Evolutionary conservation across 441 rosid genomes (phyloP).

Genomic region (Gossypium gossypioides): DNA sequence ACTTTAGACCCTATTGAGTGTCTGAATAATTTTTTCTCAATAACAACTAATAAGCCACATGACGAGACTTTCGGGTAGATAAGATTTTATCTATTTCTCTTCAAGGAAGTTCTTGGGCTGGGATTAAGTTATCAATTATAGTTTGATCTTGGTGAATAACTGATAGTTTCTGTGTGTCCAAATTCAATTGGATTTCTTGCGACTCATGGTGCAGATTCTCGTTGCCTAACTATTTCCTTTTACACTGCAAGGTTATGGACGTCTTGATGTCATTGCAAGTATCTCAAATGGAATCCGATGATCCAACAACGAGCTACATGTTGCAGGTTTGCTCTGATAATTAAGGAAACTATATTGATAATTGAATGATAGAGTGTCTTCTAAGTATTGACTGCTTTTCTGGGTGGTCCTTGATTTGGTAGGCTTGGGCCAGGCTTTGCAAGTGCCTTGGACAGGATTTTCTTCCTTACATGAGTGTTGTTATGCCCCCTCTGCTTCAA

Average conservation of each 20-base stretch:
- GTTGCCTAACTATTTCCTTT: constrained; percentile 11
- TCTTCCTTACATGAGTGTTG: constrained; percentile 43
- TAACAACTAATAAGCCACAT: not conserved
- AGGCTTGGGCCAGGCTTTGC: constrained; percentile 58
- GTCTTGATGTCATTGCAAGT: constrained; percentile 37
- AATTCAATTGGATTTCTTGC: not conserved
- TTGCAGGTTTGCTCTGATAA: constrained; percentile 27
- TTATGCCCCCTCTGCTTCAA: constrained; percentile 43
- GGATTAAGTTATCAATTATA: not conserved
- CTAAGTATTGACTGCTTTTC: not conserved
- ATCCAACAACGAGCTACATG: constrained; percentile 44
- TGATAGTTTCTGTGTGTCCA: not conserved
- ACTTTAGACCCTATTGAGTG: not conserved
- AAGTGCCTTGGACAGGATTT: constrained; percentile 49
- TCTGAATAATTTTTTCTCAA: not conserved
- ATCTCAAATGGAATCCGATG: constrained; percentile 35
- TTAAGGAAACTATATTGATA: not conserved
- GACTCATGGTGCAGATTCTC: not conserved
- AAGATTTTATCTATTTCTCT: not conserved
- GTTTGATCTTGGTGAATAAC: not conserved
- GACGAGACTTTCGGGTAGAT: not conserved
- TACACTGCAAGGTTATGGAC: constrained; percentile 37
- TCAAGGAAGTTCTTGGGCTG: not conserved
- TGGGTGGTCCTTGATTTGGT: constrained; percentile 10
- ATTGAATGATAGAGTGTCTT: not conserved